phyloP scores from a whole-genome alignment of 345 rosid species.

The Eucalyptus globulus region DNA sequence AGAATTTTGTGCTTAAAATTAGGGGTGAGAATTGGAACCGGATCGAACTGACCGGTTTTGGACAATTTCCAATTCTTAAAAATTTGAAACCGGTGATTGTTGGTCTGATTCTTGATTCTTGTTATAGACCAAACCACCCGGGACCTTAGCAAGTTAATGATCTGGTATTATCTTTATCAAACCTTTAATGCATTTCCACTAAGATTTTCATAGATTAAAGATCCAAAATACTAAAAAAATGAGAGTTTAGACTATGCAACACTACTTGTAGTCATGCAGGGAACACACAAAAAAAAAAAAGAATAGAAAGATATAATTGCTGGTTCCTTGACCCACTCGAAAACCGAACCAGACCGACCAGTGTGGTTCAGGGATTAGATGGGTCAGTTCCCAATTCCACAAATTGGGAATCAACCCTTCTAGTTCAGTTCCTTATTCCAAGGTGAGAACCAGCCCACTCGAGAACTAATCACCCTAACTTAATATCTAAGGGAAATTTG shows the following conservation, averaged over 20 bases:
- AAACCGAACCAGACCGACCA: accelerated
- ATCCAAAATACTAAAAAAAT: not conserved
- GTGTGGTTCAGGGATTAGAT: not conserved
- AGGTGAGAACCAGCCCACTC: too few relatives aligned
- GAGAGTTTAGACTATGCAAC: not conserved
- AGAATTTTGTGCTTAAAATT: not conserved
- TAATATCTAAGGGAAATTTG: not conserved
- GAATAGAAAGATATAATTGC: too few relatives aligned
- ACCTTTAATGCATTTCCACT: not conserved
- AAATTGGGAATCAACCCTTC: not conserved
- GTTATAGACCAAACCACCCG: not conserved
- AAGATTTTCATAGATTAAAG: not conserved
- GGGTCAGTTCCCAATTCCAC: not conserved
- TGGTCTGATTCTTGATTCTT: not conserved
- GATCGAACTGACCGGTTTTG: not conserved
- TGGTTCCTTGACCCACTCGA: not conserved
- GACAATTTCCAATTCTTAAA: not conserved
- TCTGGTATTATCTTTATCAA: not conserved
- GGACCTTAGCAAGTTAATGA: not conserved
- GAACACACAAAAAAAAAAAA: too few relatives aligned
- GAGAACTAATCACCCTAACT: not conserved
- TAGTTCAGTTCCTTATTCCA: too few relatives aligned
- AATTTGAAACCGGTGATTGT: not conserved
- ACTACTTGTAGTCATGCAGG: not conserved
- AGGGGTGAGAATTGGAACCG: not conserved